Evolutionary conservation across 2,329 filamentous ascomycete genomes (phyloP).

Genomic region (Colletotrichum sojae): DNA sequence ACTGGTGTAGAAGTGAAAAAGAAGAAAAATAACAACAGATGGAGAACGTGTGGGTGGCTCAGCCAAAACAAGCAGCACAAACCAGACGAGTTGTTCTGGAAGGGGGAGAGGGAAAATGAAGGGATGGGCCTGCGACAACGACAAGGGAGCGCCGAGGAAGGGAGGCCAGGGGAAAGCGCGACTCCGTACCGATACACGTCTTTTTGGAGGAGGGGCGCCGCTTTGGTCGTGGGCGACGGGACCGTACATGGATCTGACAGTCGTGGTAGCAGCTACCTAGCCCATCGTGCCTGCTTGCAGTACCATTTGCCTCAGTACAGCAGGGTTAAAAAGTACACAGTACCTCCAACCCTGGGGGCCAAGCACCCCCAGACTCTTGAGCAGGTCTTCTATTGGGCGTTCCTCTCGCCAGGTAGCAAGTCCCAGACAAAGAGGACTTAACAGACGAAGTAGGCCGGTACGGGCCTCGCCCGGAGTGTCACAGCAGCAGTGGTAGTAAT

Average conservation of each 20-base stretch:
- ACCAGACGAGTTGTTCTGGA: constrained; percentile 38
- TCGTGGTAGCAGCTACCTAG: not conserved
- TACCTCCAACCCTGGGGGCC: constrained; percentile 18
- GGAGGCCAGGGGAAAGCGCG: constrained; percentile 26
- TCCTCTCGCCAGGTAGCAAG: constrained; percentile 8
- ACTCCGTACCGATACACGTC: constrained; percentile 11
- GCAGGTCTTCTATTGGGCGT: constrained; percentile 15
- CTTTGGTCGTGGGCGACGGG: not conserved
- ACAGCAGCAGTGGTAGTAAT: not conserved
- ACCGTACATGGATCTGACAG: constrained; percentile 4
- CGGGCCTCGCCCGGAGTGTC: not conserved
- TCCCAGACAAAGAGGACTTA: constrained; percentile 9
- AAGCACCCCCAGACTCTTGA: constrained; percentile 24
- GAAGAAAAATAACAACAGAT: constrained; percentile 34
- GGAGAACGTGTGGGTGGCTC: constrained; percentile 41
- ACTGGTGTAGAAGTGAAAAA: constrained; percentile 20
- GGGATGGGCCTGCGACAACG: constrained; percentile 40
- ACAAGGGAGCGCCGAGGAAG: constrained; percentile 36
- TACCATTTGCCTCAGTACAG: not conserved
- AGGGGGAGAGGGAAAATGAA: constrained; percentile 41
- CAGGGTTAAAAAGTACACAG: not conserved
- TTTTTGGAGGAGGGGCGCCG: constrained; percentile 26
- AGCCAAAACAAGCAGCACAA: constrained; percentile 35
- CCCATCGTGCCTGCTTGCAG: not conserved
- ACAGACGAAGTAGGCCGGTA: constrained; percentile 14